Evolutionary conservation across 768 basidiomycete genomes (phyloP).

Genomic region (Hypholoma fasciculare): DNA sequence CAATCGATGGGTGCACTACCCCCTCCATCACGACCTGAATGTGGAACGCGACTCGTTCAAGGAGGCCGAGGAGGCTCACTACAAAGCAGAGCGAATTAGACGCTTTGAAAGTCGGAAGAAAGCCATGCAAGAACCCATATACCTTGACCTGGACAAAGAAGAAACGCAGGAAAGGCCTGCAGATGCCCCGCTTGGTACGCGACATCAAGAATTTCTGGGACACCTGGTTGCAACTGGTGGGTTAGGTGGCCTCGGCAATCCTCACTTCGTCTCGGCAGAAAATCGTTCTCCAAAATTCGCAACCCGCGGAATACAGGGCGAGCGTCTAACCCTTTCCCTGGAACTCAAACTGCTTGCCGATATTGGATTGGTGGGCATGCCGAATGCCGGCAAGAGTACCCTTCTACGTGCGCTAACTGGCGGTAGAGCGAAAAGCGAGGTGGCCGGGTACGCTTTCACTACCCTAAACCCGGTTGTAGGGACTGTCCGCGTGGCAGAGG

Average conservation of each 20-base stretch:
- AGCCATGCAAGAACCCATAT: slow-evolving; percentile 41
- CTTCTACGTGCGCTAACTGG: slow-evolving; percentile 87
- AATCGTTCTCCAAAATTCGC: slow-evolving; percentile 88
- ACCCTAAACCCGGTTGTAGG: slow-evolving; percentile 94
- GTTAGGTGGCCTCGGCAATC: slow-evolving; percentile 83
- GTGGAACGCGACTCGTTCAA: slow-evolving; percentile 63
- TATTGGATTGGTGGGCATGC: slow-evolving; percentile 94
- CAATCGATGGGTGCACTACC: slow-evolving; percentile 81
- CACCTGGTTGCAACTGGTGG: slow-evolving; percentile 79
- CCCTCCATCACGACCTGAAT: slow-evolving; percentile 62
- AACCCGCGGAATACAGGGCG: slow-evolving; percentile 73
- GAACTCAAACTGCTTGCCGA: slow-evolving; percentile 95
- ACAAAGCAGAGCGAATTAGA: slow-evolving; percentile 61
- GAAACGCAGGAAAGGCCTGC: slow-evolving; percentile 39
- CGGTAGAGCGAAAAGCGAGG: slow-evolving; percentile 77
- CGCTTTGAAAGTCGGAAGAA: slow-evolving; percentile 46
- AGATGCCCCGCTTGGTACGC: slow-evolving; percentile 66
- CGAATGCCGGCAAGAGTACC: slow-evolving; percentile 94
- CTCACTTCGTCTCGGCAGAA: slow-evolving; percentile 68
- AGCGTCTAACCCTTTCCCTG: slow-evolving; percentile 77
- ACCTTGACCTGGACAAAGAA: slow-evolving; percentile 63
- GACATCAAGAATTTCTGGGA: slow-evolving; percentile 52
- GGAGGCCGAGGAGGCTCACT: slow-evolving; percentile 64
- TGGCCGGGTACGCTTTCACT: slow-evolving; percentile 93
- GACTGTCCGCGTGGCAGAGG: slow-evolving; percentile 80